Evolutionary conservation across 257 asterid species (phyloP).

Genomic region (Solanum corneliomulleri): DNA sequence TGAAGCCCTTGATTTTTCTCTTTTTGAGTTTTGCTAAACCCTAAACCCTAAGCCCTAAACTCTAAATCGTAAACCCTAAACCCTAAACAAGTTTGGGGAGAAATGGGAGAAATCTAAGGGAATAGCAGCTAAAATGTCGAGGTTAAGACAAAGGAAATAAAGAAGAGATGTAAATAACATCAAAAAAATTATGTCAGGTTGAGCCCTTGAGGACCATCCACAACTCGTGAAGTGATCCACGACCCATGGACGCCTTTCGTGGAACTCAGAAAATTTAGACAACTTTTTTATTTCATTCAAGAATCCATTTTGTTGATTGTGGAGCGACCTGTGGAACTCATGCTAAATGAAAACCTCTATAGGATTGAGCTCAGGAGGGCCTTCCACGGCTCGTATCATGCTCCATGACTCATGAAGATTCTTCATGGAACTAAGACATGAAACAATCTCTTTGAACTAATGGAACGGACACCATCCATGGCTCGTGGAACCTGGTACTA

Average conservation of each 20-base stretch:
- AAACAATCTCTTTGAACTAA: not conserved
- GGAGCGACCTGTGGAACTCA: not conserved
- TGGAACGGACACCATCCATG: not conserved
- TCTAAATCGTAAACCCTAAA: no score
- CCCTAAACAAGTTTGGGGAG: not conserved
- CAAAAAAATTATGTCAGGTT: fast-evolving
- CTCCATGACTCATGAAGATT: not conserved
- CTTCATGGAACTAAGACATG: not conserved
- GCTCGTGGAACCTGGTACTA: not conserved
- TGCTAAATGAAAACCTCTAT: not conserved
- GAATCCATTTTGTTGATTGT: not conserved
- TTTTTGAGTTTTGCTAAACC: not conserved
- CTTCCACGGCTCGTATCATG: not conserved
- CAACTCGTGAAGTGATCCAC: not conserved
- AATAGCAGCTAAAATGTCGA: not conserved
- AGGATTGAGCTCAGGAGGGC: not conserved
- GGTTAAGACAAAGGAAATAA: not conserved
- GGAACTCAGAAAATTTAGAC: not conserved
- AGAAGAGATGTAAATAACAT: not conserved
- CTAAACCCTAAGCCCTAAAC: no score
- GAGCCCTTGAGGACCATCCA: not conserved
- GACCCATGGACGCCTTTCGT: not conserved
- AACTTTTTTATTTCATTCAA: no score
- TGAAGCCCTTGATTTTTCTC: not conserved
- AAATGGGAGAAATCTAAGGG: not conserved